phyloP scores from a whole-genome alignment of 257 asterid genomes.

The Cordia subcordata region DNA sequence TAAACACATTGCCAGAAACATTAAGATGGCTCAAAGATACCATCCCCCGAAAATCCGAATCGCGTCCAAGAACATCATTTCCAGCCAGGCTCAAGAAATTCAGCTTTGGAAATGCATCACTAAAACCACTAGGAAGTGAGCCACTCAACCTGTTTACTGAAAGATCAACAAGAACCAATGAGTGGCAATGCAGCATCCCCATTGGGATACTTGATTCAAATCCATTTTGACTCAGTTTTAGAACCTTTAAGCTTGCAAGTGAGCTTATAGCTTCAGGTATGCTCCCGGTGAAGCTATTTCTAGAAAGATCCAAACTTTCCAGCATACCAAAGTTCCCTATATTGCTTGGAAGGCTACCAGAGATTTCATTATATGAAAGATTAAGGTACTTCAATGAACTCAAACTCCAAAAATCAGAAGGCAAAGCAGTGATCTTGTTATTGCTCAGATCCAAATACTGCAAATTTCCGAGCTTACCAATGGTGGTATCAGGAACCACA shows the following conservation, averaged over 20 bases:
- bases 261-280: constrained; percentile 67
- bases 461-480: constrained; percentile 70
- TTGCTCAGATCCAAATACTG: constrained; percentile 77
- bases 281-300: constrained; percentile 50
- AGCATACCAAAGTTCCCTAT: constrained; percentile 59
- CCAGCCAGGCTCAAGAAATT: constrained; percentile 58
- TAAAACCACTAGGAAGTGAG: constrained; percentile 51
- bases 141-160: constrained; percentile 51
- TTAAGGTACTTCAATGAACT: constrained; percentile 50
- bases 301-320: constrained; percentile 58
- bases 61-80: constrained; percentile 52
- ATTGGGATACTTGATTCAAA: constrained; percentile 53
- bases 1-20: constrained; percentile 49
- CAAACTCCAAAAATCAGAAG: constrained; percentile 88
- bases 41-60: constrained; percentile 48
- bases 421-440: constrained; percentile 57
- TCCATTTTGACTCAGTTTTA: constrained; percentile 51
- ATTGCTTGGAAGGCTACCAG: constrained; percentile 50
- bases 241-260: constrained; percentile 32
- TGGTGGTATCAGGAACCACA: constrained; percentile 63
- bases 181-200: constrained; percentile 54
- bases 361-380: constrained; percentile 49
- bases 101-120: constrained; percentile 54
- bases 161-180: constrained; percentile 58
- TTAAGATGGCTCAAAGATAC: constrained; percentile 45